These are phyloP conservation scores for Fomitopsis serialis DNA, from an alignment of 768 basidiomycete genomes.

Conservation along the genomic window DNA sequence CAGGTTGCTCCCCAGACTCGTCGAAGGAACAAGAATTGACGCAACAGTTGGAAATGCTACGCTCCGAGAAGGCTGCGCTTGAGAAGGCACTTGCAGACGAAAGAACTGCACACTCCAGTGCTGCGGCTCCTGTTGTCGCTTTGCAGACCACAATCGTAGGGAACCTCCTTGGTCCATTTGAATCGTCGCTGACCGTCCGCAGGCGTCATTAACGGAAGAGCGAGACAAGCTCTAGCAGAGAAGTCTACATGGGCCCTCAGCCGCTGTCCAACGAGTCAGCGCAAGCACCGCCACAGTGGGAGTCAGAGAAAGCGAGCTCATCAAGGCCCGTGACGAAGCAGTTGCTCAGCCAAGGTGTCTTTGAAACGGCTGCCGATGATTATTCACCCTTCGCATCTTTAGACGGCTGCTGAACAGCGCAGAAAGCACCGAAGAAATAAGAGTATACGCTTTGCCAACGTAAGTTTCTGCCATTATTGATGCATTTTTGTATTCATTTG, in stretches of 20 bases:
- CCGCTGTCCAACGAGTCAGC: conserved; percentile 17
- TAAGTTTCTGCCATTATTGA: conserved; percentile 5
- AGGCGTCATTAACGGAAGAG: conserved; percentile 54
- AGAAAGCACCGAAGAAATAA: conserved; percentile 18
- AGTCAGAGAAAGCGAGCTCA: conserved; percentile 56
- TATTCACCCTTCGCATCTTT: not conserved
- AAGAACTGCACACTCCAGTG: conserved; percentile 19
- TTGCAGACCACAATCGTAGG: conserved; percentile 29
- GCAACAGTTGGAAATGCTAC: conserved; percentile 30
- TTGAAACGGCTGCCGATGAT: not conserved
- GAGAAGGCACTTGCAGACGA: conserved; percentile 35
- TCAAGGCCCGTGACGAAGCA: conserved; percentile 57
- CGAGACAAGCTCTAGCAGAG: conserved; percentile 59
- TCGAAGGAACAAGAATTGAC: conserved; percentile 26
- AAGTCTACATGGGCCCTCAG: conserved; percentile 39
- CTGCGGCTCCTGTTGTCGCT: conserved; percentile 13
- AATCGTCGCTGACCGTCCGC: not conserved
- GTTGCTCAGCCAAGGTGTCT: conserved; percentile 50
- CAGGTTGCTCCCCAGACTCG: conserved; percentile 8
- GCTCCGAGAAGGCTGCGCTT: conserved; percentile 32
- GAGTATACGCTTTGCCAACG: conserved; percentile 17
- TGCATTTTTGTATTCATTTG: not conserved
- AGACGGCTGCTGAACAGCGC: conserved; percentile 20
- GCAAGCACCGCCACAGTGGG: conserved; percentile 38
- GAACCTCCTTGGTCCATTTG: not conserved